Conservation (phyloP, 2,329 filamentous ascomycete genomes). For the Calcarisporium arbuscula region DNA sequence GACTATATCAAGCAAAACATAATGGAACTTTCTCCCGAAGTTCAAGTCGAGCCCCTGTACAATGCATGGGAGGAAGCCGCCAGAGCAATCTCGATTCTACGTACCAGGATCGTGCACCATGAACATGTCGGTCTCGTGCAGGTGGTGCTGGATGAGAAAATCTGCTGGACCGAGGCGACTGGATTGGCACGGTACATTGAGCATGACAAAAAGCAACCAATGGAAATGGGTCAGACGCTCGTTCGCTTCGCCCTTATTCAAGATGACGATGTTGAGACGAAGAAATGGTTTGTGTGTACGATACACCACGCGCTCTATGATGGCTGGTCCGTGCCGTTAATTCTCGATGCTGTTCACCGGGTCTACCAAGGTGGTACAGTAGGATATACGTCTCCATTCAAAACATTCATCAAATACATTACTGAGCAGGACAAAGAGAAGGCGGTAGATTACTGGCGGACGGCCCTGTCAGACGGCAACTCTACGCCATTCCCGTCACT, state of each 20-base stretch:
- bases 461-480: not conserved
- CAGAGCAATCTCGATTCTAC: constrained; percentile 24
- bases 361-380: not conserved
- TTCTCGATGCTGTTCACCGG: not conserved
- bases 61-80: constrained; percentile 10
- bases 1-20: constrained; percentile 14
- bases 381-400: not conserved
- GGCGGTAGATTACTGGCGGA: not conserved
- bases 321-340: constrained; percentile 1
- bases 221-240: constrained; percentile 4
- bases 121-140: constrained; percentile 34
- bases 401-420: not conserved
- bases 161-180: constrained; percentile 11
- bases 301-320: constrained; percentile 5
- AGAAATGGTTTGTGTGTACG: constrained; percentile 1
- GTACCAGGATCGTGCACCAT: constrained; percentile 40
- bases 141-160: constrained; percentile 31
- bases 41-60: constrained; percentile 7
- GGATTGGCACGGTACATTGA: constrained; percentile 5
- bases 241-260: constrained; percentile 2
- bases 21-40: constrained; percentile 8
- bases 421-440: not conserved
- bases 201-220: not conserved
- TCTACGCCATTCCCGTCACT: not conserved
- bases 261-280: not conserved